Evolutionary conservation across 352 stramenopile genomes (phyloP), one percentile per base, ranked within the genome.

Genomic region (Globisporangium nodosum): DNA sequence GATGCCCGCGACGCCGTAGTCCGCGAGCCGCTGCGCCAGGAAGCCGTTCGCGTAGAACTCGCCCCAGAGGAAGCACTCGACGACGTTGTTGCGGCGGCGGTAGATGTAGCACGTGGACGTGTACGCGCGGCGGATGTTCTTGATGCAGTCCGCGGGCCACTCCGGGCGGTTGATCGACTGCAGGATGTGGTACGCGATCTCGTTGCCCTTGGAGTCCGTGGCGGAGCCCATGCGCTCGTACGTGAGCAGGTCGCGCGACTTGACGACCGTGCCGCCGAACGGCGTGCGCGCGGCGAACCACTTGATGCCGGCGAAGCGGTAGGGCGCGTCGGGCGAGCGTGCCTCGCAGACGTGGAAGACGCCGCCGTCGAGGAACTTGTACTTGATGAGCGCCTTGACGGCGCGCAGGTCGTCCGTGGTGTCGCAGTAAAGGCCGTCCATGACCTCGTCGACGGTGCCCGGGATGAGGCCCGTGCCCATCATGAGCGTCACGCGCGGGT

Each of bases 231-330:
- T 60, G 35, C 56, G 61, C 61, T 65, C 49, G 61, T 64, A 60
- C 9, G 54, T 77, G 7, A 82, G 64, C 30, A 69, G 49, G 48
- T 82, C 73, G 18, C 66, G 66, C 52, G 76, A 49, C 31, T 68
- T 60, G 1, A 64, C 47, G 13, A 79, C 18, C 0, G 15, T 30
- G 30, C 57, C 63, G 31, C 73, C 69, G 61, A 71, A 74, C 7
- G 58, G 60, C 11, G 63, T 68, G 3, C 58, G 64, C 3, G 52
- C 59, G 0, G 71, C 68, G 42, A 75, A 68, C 73, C 71, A 82
- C 55, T 80, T 79, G 61, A 82, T 78, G n/a, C 73, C 73, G 3
- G 68, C 68, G 46, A 80, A 82, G 33, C 63, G 66, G 50, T 68
- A 82, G 27, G 73, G 73, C 16, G 64, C 63, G 1, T 76, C 54